These are phyloP conservation scores for Aechmea fasciata DNA, from an alignment of 176 grass and related monocot species.

Conservation along the genomic window DNA sequence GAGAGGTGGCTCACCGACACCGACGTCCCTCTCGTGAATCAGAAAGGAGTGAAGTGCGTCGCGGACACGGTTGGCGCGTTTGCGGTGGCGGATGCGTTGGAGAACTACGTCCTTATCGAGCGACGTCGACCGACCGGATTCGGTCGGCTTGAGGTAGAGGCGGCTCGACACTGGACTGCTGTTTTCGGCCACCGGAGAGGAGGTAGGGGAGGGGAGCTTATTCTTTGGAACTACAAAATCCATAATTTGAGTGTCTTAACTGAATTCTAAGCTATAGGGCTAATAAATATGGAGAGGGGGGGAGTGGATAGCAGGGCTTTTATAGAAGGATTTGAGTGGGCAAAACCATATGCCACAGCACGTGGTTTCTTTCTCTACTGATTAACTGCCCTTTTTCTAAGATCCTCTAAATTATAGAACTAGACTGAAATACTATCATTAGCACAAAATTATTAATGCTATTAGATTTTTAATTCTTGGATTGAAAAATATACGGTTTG, in stretches of 20 bases:
- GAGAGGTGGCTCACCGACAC: neutral
- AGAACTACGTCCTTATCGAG: slow-evolving; percentile 62
- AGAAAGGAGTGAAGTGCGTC: slow-evolving; percentile 32
- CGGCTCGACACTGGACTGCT: slow-evolving; percentile 23
- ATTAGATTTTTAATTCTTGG: no score
- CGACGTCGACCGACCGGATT: neutral
- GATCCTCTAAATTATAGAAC: no score
- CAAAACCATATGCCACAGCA: neutral
- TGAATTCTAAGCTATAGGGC: neutral
- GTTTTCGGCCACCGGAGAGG: neutral
- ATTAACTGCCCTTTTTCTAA: neutral
- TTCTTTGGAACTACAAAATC: slow-evolving; percentile 33
- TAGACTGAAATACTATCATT: no score
- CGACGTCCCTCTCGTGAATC: slow-evolving; percentile 19
- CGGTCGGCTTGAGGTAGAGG: slow-evolving; percentile 39
- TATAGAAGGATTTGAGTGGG: neutral
- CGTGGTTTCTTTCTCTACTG: neutral
- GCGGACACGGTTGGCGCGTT: slow-evolving; percentile 39
- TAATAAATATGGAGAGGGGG: neutral
- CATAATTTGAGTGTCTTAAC: slow-evolving; percentile 15
- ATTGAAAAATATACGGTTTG: no score
- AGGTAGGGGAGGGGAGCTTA: neutral
- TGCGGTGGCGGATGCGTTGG: slow-evolving; percentile 64
- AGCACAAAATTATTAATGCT: no score
- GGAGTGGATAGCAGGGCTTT: neutral